Evolutionary conservation across 1,284 basidiomycete species (phyloP).

Genomic region (Veloboletus limbatus): DNA sequence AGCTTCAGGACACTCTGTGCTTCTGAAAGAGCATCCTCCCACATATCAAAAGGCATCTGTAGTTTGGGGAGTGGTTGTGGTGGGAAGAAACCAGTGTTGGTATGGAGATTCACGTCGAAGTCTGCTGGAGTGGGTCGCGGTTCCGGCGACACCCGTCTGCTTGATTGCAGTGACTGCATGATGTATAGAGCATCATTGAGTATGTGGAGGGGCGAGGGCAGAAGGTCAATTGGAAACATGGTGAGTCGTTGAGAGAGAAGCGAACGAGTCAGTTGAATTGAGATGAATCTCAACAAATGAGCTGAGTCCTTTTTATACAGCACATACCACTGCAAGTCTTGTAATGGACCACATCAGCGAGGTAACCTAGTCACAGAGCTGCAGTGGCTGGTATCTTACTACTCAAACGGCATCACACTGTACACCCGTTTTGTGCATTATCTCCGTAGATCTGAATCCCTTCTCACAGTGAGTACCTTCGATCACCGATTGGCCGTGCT

Average conservation of each 20-base stretch:
- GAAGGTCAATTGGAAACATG: slow-evolving; percentile 36
- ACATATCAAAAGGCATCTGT: slow-evolving; percentile 54
- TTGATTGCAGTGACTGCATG: slow-evolving; percentile 29
- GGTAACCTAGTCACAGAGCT: slow-evolving; percentile 36
- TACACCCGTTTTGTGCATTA: slow-evolving; percentile 22
- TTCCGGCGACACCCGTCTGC: slow-evolving; percentile 19
- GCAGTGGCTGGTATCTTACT: slow-evolving; percentile 31
- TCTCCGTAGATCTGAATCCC: slow-evolving; percentile 23
- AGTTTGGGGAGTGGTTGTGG: slow-evolving; percentile 62
- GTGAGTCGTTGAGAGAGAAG: slow-evolving; percentile 7
- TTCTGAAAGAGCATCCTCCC: slow-evolving; percentile 67
- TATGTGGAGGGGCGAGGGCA: slow-evolving; percentile 38
- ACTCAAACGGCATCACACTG: slow-evolving; percentile 31
- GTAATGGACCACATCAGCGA: slow-evolving; percentile 32
- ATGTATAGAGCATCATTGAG: slow-evolving; percentile 29
- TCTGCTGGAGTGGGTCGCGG: slow-evolving; percentile 37
- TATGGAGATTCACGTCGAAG: slow-evolving; percentile 75
- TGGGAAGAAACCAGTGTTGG: slow-evolving; percentile 90
- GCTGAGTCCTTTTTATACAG: slow-evolving; percentile 33
- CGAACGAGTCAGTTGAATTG: slow-evolving; percentile 5
- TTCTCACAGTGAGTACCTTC: slow-evolving; percentile 22
- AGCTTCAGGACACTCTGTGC: slow-evolving; percentile 60
- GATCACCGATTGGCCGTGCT: slow-evolving; percentile 29
- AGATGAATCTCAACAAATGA: slow-evolving; percentile 1
- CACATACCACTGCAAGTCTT: slow-evolving; percentile 33